Evolutionary conservation across 441 rosid species (phyloP).

Genomic region (Gossypium aridum): DNA sequence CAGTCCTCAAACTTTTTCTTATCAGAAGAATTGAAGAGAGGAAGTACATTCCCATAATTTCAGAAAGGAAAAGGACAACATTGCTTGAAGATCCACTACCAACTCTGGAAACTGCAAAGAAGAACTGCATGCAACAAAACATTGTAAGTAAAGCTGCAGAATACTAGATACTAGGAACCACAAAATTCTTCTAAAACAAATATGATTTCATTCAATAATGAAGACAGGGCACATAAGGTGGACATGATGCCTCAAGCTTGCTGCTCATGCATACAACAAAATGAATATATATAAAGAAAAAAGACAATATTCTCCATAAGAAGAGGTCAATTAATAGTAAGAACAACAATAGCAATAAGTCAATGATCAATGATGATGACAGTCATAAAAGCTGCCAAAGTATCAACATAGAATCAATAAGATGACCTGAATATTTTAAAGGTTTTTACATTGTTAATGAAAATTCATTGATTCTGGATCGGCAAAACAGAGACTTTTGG

Average conservation of each 20-base stretch:
- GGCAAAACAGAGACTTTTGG: not conserved
- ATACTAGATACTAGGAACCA: not conserved
- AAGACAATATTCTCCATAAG: not conserved
- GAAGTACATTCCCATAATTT: slow-evolving; percentile 99
- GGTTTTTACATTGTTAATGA: not conserved
- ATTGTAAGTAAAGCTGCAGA: slow-evolving; percentile 20
- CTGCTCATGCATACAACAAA: not conserved
- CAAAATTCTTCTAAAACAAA: not conserved
- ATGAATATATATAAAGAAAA: not conserved
- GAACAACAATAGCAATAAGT: not conserved
- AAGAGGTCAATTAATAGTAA: not conserved
- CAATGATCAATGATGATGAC: not conserved
- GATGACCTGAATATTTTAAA: not conserved
- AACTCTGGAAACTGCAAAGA: slow-evolving; percentile 97
- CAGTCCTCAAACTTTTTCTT: slow-evolving; percentile 92
- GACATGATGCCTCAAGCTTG: not conserved
- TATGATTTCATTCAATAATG: not conserved
- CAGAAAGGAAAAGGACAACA: slow-evolving; percentile 91
- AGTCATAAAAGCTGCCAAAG: not conserved
- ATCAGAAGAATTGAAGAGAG: slow-evolving; percentile 93
- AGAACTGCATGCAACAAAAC: slow-evolving; percentile 60
- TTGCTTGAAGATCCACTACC: slow-evolving; percentile 99
- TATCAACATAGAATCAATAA: not conserved
- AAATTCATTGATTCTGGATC: not conserved
- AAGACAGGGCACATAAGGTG: not conserved